Evolutionary conservation across 176 grass and related monocot genomes (phyloP).

Genomic region (Aegilops speltoides): DNA sequence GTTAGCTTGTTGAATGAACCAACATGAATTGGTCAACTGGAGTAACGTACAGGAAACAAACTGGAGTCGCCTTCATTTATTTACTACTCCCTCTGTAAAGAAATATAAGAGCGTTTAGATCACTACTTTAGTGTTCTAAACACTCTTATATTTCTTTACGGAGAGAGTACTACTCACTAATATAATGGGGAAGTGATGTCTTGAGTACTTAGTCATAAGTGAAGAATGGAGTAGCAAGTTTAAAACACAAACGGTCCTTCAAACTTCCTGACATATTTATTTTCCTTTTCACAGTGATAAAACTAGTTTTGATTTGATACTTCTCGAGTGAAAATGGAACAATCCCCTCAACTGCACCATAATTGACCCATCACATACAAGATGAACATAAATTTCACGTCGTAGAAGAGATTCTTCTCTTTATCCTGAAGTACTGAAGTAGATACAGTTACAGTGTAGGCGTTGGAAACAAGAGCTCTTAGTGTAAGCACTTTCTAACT

Average conservation of each 20-base stretch:
- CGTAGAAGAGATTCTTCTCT: background rate
- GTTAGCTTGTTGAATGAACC: background rate
- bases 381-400: background rate
- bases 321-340: background rate
- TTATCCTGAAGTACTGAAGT: background rate
- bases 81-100: background rate
- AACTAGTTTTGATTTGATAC: background rate
- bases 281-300: background rate
- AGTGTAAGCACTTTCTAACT: too few relatives aligned
- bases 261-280: background rate
- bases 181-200: background rate
- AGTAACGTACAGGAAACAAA: background rate
- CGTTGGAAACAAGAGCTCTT: too few relatives aligned
- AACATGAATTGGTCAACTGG: background rate
- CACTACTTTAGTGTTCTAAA: too few relatives aligned
- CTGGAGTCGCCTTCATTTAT: background rate
- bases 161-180: background rate
- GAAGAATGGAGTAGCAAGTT: background rate
- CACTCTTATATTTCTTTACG: too few relatives aligned
- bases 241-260: background rate
- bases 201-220: background rate
- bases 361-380: background rate
- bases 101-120: too few relatives aligned
- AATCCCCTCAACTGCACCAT: background rate
- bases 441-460: too few relatives aligned